Base-by-base conservation (phyloP, 2,329 filamentous ascomycete species). In the Verticillium dahliae region DNA sequence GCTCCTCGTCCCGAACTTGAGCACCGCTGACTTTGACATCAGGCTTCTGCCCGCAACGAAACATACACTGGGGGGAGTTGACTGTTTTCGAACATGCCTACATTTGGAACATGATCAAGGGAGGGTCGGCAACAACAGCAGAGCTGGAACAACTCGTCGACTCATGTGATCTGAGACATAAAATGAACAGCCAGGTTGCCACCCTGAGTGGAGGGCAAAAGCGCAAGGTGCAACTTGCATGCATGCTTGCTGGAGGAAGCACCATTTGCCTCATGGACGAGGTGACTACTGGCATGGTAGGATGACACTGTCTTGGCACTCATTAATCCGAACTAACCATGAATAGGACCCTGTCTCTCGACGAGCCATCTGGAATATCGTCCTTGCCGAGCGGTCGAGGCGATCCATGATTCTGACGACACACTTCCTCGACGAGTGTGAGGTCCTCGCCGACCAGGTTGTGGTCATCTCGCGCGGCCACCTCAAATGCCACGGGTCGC, bases 181-280 rank as follows among this genome's bases (percentile, higher is more conserved):
- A 79, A 15, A 78, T 83, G 59, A 92, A 92, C 73, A 75, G 81
- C 14, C 77, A 78, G 62, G 80, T 88, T 0, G 82, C 82, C 66
- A 90, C 86, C 3, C 75, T 92, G 4, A 90, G 88, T 56, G 90
- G 90, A n/a, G 89, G 89, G 1, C 89, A 91, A 73, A 92, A 91
- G 74, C 78, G 89, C 56, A 92, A 92, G 70, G 78, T 91, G 6
- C 89, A 92, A 70, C 77, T 92, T 4, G 88, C 88, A 1, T 89
- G 91, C 80, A 91, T 91, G 88, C 86, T 92, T 63, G 89, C 88
- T 2, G 90, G 90, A 58, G 89, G 87, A 9, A 89, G 86, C 56
- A 82, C 81, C n/a, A 81, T 92, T 3, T 91, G 89, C 71, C 87
- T 88, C 67, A 82, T 91, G 14, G 90, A 92, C 65, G 90, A 92